These are phyloP conservation scores for Perkinsus chesapeaki DNA, from an alignment of 169 alveolate genomes.

Conservation along the genomic window DNA sequence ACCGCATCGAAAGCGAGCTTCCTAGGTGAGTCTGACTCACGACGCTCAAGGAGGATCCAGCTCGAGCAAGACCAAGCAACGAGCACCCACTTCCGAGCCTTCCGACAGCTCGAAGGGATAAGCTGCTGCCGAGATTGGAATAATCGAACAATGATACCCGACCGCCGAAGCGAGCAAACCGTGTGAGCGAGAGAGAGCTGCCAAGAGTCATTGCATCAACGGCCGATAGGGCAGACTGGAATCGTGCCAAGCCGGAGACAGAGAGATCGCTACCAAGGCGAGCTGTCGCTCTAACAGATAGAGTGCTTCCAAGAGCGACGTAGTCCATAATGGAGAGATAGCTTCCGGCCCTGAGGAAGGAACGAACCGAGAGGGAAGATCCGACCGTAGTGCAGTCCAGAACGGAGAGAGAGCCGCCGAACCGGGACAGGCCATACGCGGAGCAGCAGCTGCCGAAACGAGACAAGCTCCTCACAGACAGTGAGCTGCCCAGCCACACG, in stretches of 20 bases:
- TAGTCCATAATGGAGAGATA: not conserved
- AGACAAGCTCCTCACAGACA: not conserved
- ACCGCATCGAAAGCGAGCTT: not conserved
- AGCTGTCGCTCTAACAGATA: not conserved
- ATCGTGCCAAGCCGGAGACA: not conserved
- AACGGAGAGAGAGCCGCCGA: not conserved
- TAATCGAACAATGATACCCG: constrained; percentile 8
- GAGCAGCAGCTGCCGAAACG: not conserved
- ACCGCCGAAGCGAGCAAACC: not conserved
- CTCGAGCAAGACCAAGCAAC: not conserved
- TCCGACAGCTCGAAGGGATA: not conserved
- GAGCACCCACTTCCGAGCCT: not conserved
- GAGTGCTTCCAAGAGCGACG: not conserved
- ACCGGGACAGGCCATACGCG: not conserved
- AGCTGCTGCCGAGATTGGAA: not conserved
- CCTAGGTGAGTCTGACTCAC: not conserved
- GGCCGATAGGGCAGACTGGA: not conserved
- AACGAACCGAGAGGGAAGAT: not conserved
- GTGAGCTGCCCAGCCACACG: not conserved
- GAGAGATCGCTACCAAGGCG: not conserved
- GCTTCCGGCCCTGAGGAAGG: not conserved
- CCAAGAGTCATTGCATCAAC: not conserved
- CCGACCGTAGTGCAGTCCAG: not conserved
- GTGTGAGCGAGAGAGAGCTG: not conserved
- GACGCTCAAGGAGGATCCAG: not conserved